These are phyloP conservation scores for Termitomyces sp. DNA, from an alignment of 768 basidiomycete genomes.

Conservation along the genomic window DNA sequence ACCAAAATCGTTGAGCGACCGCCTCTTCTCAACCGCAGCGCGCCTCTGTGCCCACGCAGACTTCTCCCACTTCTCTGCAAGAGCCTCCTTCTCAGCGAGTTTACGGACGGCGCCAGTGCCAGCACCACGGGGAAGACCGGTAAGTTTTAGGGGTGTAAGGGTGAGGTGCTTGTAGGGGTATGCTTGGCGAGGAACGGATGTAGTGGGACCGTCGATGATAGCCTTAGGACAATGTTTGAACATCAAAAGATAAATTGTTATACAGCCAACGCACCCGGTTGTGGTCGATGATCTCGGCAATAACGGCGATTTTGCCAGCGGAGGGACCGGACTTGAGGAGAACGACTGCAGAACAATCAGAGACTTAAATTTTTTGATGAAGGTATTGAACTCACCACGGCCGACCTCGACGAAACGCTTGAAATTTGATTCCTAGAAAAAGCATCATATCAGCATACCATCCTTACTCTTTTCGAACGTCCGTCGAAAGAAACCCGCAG, in stretches of 20 bases:
- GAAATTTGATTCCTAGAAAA: slow-evolving; percentile 74
- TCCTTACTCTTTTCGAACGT: not conserved
- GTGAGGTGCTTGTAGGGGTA: slow-evolving; percentile 90
- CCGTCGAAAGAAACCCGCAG: slow-evolving; percentile 5
- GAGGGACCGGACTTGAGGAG: slow-evolving; percentile 87
- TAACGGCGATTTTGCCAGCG: slow-evolving; percentile 87
- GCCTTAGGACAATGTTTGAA: slow-evolving; percentile 46
- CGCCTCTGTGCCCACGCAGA: slow-evolving; percentile 88
- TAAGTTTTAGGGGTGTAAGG: slow-evolving; percentile 81
- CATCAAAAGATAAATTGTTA: not conserved
- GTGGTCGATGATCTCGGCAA: slow-evolving; percentile 98
- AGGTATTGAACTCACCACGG: slow-evolving; percentile 52
- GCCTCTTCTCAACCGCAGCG: slow-evolving; percentile 64
- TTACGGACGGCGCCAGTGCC: slow-evolving; percentile 80
- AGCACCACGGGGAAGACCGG: slow-evolving; percentile 82
- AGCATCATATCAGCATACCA: slow-evolving; percentile 8
- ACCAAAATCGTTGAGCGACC: slow-evolving; percentile 83
- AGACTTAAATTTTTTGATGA: not conserved
- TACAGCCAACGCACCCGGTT: slow-evolving; percentile 66
- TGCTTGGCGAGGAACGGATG: slow-evolving; percentile 87
- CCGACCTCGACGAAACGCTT: slow-evolving; percentile 98
- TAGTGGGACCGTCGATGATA: slow-evolving; percentile 90
- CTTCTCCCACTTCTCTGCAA: slow-evolving; percentile 84
- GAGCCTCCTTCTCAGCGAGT: slow-evolving; percentile 79
- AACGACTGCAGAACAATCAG: slow-evolving; percentile 53